A percentile compares a stretch with the other conserved stretches of the same genome.
Evolutionary conservation across 768 basidiomycete species (phyloP).

Genomic region (Terana coerulea): DNA sequence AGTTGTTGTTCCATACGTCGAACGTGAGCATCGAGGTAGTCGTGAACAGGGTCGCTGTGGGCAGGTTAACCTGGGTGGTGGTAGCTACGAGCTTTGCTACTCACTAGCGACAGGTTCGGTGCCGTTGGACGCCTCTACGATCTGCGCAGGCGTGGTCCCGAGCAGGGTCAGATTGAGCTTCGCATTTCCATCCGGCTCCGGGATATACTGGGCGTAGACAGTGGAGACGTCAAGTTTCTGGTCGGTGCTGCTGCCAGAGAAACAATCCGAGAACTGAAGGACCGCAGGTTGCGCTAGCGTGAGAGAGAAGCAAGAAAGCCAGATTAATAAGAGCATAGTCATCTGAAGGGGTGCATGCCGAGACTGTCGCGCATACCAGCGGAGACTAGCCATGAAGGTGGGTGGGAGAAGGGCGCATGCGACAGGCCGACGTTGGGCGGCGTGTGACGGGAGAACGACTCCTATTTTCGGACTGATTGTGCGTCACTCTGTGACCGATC

Average conservation of each 20-base stretch:
- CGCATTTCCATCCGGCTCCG: slow-evolving; percentile 36
- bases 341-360: slow-evolving; percentile 8
- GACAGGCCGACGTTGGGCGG: background rate
- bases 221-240: slow-evolving; percentile 63
- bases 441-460: slow-evolving; percentile 1
- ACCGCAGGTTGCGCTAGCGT: slow-evolving; percentile 50
- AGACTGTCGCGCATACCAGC: slow-evolving; percentile 15
- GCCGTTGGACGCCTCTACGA: slow-evolving; percentile 55
- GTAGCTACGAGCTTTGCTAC: slow-evolving; percentile 16
- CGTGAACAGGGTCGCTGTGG: slow-evolving; percentile 79
- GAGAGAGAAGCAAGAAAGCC: slow-evolving; percentile 8
- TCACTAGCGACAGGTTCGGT: slow-evolving; percentile 61
- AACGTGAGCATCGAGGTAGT: slow-evolving; percentile 79
- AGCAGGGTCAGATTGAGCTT: slow-evolving; percentile 72
- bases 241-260: slow-evolving; percentile 40
- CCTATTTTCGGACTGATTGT: too few relatives aligned
- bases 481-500: too few relatives aligned
- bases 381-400: slow-evolving; percentile 11
- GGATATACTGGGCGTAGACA: slow-evolving; percentile 69
- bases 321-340: slow-evolving; percentile 17
- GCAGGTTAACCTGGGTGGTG: background rate
- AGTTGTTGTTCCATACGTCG: slow-evolving; percentile 62
- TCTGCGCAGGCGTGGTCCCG: slow-evolving; percentile 55
- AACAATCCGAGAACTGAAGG: slow-evolving; percentile 68
- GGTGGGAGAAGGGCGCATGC: background rate